These are phyloP conservation scores for Apiotrichum siamense DNA, from an alignment of 1,284 basidiomycete genomes.

Conservation along the genomic window DNA sequence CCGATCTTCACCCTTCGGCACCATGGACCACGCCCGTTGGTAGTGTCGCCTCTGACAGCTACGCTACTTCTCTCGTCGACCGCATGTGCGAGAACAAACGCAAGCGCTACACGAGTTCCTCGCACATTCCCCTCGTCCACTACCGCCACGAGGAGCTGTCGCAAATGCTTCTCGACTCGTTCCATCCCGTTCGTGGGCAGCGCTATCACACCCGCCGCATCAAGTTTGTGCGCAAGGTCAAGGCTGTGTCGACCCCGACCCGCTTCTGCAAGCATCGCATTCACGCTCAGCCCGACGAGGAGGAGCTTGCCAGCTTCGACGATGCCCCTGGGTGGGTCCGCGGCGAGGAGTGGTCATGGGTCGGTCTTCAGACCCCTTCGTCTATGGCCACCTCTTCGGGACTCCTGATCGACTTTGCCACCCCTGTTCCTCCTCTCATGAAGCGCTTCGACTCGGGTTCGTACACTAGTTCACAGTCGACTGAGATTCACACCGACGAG, in stretches of 20 bases:
- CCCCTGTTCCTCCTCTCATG: constrained; percentile 9
- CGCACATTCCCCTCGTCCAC: constrained; percentile 30
- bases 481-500: constrained; percentile 11
- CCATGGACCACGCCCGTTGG: constrained; percentile 19
- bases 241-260: constrained; percentile 40
- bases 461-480: constrained; percentile 5
- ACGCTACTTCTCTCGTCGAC: constrained; percentile 17
- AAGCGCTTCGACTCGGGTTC: neutral
- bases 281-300: constrained; percentile 35
- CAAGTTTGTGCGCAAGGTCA: constrained; percentile 49
- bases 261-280: constrained; percentile 44
- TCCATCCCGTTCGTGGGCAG: constrained; percentile 45
- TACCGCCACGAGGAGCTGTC: constrained; percentile 48
- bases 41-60: neutral
- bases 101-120: constrained; percentile 24
- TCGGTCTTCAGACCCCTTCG: constrained; percentile 21
- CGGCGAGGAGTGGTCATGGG: constrained; percentile 45
- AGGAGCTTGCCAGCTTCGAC: constrained; percentile 43
- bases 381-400: constrained; percentile 13
- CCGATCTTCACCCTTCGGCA: constrained; percentile 15
- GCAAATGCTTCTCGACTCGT: constrained; percentile 51
- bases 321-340: constrained; percentile 38
- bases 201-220: constrained; percentile 48
- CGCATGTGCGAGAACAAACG: constrained; percentile 37
- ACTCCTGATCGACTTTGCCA: constrained; percentile 19